Percentiles rank a stretch among this genome's conserved stretches.
These are phyloP conservation scores for Biancaea sappan DNA, from an alignment of 306 rosid genomes.

Conservation along the genomic window DNA sequence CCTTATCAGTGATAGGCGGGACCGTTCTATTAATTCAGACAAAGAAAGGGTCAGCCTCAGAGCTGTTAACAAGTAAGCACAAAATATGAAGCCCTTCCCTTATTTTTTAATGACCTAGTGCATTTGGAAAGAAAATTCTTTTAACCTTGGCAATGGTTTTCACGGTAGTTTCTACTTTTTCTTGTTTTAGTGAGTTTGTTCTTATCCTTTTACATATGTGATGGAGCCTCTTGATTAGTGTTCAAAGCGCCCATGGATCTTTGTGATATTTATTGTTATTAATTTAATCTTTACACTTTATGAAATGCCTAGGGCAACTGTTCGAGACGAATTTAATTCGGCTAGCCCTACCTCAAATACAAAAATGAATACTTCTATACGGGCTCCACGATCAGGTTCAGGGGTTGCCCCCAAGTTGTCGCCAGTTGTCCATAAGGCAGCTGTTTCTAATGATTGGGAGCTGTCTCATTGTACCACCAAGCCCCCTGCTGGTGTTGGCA, in stretches of 20 bases:
- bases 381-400: constrained; percentile 91
- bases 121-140: constrained; percentile 11
- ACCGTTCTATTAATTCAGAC: constrained; percentile 72
- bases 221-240: constrained; percentile 17
- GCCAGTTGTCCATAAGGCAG: constrained; percentile 74
- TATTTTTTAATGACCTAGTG: constrained; percentile 28
- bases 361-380: constrained; percentile 73
- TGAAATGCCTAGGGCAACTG: constrained; percentile 61
- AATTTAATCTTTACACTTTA: constrained; percentile 30
- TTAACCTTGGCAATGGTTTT: constrained; percentile 6
- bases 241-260: constrained; percentile 17
- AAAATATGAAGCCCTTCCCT: constrained; percentile 12
- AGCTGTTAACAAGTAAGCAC: constrained; percentile 81
- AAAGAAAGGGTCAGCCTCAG: constrained; percentile 83
- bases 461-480: constrained; percentile 70
- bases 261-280: constrained; percentile 26
- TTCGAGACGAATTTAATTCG: constrained; percentile 83
- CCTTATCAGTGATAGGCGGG: constrained; percentile 75
- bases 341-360: constrained; percentile 78
- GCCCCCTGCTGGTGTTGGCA: constrained; percentile 79
- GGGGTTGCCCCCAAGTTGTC: constrained; percentile 84
- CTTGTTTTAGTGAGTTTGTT: constrained; percentile 25
- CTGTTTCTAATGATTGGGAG: constrained; percentile 89
- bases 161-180: constrained; percentile 29
- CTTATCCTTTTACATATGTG: constrained; percentile 20